Percentiles rank a stretch among this genome's conserved stretches.
These are phyloP conservation scores for Fulvia fulva DNA, from an alignment of 2,329 filamentous ascomycete genomes.

Conservation along the genomic window DNA sequence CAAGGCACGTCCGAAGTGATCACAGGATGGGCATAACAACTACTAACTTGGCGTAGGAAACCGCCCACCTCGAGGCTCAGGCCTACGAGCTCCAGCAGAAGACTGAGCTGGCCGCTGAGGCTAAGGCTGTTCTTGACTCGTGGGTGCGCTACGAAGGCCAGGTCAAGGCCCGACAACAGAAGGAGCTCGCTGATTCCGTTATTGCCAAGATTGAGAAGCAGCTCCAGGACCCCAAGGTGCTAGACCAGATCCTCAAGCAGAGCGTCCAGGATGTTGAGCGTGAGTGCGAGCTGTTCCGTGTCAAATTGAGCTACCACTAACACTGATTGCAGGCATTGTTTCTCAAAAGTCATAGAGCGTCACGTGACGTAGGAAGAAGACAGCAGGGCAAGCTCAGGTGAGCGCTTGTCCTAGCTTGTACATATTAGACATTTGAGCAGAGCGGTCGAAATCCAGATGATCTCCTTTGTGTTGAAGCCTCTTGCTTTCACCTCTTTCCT, in stretches of 20 bases:
- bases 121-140: constrained; percentile 91
- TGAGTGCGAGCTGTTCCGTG: constrained; percentile 44
- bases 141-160: constrained; percentile 99
- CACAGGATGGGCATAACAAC: not conserved
- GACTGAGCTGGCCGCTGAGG: constrained; percentile 86
- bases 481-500: not conserved
- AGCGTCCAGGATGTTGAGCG: constrained; percentile 95
- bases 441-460: constrained; percentile 15
- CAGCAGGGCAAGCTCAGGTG: not conserved
- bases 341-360: constrained; percentile 23
- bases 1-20: constrained; percentile 61
- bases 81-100: constrained; percentile 96
- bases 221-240: constrained; percentile 92
- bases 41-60: constrained; percentile 63
- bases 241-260: constrained; percentile 97
- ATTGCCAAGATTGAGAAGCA: constrained; percentile 99
- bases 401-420: constrained; percentile 16
- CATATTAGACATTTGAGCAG: constrained; percentile 24
- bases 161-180: constrained; percentile 98
- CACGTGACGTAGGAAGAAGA: constrained; percentile 7
- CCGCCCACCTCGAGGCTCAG: constrained; percentile 90
- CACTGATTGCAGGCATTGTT: constrained; percentile 19
- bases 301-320: constrained; percentile 4
- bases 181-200: constrained; percentile 85
- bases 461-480: constrained; percentile 17